phyloP scores from a whole-genome alignment of 805 yeast species.

The Starmerella floricola region DNA sequence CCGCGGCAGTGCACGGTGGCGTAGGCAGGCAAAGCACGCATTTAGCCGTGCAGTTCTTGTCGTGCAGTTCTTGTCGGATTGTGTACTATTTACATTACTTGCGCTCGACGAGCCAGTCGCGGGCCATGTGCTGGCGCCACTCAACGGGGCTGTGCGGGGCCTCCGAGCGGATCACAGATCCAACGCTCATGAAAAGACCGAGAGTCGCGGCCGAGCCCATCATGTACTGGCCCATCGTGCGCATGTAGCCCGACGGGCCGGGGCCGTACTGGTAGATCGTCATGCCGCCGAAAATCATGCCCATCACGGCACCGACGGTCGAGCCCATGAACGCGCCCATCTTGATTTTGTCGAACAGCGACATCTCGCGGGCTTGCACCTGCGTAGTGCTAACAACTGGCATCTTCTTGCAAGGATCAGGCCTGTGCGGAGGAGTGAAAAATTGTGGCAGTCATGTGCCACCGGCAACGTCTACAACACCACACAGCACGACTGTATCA shows the following conservation, averaged over 20 bases:
- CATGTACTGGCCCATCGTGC: conserved; percentile 92
- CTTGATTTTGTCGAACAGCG: conserved; percentile 90
- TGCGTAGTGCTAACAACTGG: conserved; percentile 27
- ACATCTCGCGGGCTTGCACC: conserved; percentile 37
- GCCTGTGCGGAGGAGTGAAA: background rate
- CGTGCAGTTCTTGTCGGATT: too few relatives aligned
- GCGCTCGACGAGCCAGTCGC: background rate
- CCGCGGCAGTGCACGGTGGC: too few relatives aligned
- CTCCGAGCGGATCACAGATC: conserved; percentile 44
- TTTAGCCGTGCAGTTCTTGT: too few relatives aligned
- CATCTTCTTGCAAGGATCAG: conserved; percentile 16
- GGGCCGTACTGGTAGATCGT: conserved; percentile 88
- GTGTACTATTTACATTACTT: background rate
- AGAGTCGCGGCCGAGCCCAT: conserved; percentile 94
- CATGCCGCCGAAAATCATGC: conserved; percentile 87
- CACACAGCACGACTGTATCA: too few relatives aligned
- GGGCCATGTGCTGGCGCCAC: conserved; percentile 10
- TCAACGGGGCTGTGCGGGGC: conserved; percentile 16
- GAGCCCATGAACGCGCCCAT: conserved; percentile 98
- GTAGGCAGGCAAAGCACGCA: too few relatives aligned
- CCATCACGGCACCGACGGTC: conserved; percentile 86
- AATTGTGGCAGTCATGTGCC: conserved; percentile 1
- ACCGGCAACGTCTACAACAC: too few relatives aligned
- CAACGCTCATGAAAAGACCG: conserved; percentile 92
- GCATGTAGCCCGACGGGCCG: conserved; percentile 95